These are phyloP conservation scores for Colletotrichum liaoningense DNA, from an alignment of 2,329 filamentous ascomycete genomes.

Conservation along the genomic window DNA sequence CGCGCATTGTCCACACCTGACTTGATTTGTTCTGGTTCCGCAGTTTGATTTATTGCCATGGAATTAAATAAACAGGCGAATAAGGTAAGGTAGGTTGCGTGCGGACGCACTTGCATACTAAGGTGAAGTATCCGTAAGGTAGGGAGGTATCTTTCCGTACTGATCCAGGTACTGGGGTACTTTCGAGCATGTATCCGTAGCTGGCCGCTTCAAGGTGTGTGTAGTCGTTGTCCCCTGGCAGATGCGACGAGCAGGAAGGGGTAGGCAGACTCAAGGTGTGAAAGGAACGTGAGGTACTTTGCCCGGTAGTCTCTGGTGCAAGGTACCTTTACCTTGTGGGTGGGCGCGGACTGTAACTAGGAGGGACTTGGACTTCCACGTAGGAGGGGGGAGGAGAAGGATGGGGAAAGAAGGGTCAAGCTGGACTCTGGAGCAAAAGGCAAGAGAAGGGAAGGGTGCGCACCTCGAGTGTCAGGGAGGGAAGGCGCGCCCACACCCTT, in stretches of 20 bases:
- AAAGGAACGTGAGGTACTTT: slow-evolving; percentile 25
- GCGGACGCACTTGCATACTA: slow-evolving; percentile 10
- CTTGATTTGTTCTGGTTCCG: slow-evolving; percentile 15
- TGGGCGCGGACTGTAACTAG: slow-evolving; percentile 12
- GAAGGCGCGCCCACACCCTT: slow-evolving; percentile 31
- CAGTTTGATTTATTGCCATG: not conserved
- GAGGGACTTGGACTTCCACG: not conserved
- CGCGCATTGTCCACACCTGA: slow-evolving; percentile 17
- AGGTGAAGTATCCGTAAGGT: not conserved
- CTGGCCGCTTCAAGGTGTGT: not conserved
- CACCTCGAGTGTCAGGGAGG: slow-evolving; percentile 29
- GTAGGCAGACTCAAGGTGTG: slow-evolving; percentile 2
- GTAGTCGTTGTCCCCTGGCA: slow-evolving; percentile 1
- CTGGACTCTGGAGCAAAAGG: slow-evolving; percentile 9
- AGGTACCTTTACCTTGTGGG: slow-evolving; percentile 31
- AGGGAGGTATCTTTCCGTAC: slow-evolving; percentile 19
- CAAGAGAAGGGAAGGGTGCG: slow-evolving; percentile 3
- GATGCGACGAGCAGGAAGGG: slow-evolving; percentile 4
- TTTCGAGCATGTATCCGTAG: slow-evolving; percentile 9
- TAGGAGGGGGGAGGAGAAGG: slow-evolving; percentile 11
- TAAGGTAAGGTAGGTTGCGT: slow-evolving; percentile 7
- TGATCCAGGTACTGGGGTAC: slow-evolving; percentile 26
- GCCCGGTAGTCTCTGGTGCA: slow-evolving; percentile 1
- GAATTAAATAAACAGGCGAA: not conserved
- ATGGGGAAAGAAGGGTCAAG: slow-evolving; percentile 26